A percentile compares a stretch with the other conserved stretches of the same genome.
These are phyloP conservation scores for Trichoderma cornu-damae DNA, from an alignment of 2,329 filamentous ascomycete genomes.

Conservation along the genomic window DNA sequence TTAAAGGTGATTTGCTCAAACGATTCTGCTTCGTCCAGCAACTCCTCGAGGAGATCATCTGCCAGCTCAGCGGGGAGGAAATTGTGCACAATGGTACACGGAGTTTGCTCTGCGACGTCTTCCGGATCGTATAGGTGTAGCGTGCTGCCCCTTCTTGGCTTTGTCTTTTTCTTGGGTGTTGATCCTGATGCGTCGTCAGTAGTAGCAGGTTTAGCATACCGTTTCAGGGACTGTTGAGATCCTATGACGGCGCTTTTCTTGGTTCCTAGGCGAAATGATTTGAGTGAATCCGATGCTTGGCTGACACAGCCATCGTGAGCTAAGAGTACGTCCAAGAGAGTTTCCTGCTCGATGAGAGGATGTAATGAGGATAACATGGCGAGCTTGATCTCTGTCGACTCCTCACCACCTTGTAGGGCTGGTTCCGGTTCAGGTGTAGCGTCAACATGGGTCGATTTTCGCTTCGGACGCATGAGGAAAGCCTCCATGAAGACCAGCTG, in stretches of 20 bases:
- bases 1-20: conserved; percentile 73
- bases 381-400: conserved; percentile 85
- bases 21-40: conserved; percentile 65
- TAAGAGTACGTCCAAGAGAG: conserved; percentile 72
- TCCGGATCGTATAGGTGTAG: conserved; percentile 76
- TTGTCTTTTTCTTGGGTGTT: conserved; percentile 43
- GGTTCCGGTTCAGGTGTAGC: conserved; percentile 23
- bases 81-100: conserved; percentile 88
- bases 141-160: conserved; percentile 74
- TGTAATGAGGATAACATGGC: conserved; percentile 76
- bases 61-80: conserved; percentile 72
- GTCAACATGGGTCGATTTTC: conserved; percentile 36
- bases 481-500: conserved; percentile 46
- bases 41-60: conserved; percentile 66
- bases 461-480: conserved; percentile 52
- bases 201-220: conserved; percentile 39
- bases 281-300: conserved; percentile 55
- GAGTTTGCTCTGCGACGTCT: conserved; percentile 77
- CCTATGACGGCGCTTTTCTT: conserved; percentile 42
- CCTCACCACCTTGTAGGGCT: conserved; percentile 47
- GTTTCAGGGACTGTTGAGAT: conserved; percentile 59
- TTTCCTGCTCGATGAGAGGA: conserved; percentile 56
- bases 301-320: conserved; percentile 72
- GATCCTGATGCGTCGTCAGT: conserved; percentile 12
- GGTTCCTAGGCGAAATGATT: conserved; percentile 21